A percentile compares a stretch with the other conserved stretches of the same genome.
Conservation (phyloP, 2,329 filamentous ascomycete species). For the Lojkania enalia region DNA sequence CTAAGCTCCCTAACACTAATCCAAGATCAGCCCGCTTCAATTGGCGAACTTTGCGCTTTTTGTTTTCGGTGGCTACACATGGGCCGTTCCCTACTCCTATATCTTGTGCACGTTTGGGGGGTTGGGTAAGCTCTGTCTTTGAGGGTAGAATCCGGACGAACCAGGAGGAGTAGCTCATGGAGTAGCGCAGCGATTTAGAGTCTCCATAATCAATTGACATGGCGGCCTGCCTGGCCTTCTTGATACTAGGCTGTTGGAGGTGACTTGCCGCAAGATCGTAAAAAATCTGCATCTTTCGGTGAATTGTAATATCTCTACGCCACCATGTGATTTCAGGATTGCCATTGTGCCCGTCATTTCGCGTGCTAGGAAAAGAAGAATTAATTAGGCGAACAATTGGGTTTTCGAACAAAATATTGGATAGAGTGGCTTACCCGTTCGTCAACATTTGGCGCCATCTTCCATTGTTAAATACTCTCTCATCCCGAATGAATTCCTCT, state of each 20-base stretch:
- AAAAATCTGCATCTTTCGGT: constrained; percentile 18
- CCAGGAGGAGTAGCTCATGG: constrained; percentile 3
- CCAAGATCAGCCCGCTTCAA: constrained; percentile 27
- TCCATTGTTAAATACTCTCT: too few species aligned
- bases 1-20: constrained; percentile 25
- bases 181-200: not conserved
- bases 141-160: constrained; percentile 1
- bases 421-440: too few species aligned
- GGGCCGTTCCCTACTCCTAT: not conserved
- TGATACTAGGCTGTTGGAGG: not conserved
- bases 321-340: constrained; percentile 12
- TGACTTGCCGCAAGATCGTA: constrained; percentile 12
- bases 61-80: constrained; percentile 5
- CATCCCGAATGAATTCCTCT: too few species aligned
- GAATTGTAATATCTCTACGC: constrained; percentile 7
- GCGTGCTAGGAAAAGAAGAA: too few species aligned
- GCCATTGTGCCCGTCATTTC: too few species aligned
- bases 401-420: too few species aligned
- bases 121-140: not conserved
- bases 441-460: too few species aligned
- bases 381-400: too few species aligned
- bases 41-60: constrained; percentile 30
- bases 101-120: not conserved
- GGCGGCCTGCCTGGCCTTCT: not conserved
- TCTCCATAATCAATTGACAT: constrained; percentile 3